A percentile compares a stretch with the other conserved stretches of the same genome.
phyloP scores from a whole-genome alignment of 768 basidiomycete genomes.

The Mycena kentingensis region DNA sequence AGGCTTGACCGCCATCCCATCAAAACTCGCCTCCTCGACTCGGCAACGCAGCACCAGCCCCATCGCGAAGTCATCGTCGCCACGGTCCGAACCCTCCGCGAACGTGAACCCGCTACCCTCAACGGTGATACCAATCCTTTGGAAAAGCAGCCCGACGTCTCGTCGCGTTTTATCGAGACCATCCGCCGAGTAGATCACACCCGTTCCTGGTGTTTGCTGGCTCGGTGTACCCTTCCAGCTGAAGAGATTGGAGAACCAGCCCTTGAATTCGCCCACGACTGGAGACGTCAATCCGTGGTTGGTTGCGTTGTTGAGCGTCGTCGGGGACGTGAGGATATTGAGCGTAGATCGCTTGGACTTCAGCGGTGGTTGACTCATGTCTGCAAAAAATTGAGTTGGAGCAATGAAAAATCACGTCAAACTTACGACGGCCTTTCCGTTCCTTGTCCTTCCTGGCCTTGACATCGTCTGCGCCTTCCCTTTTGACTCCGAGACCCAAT shows the following conservation, averaged over 20 bases:
- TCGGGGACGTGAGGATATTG: conserved; percentile 51
- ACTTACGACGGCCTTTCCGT: conserved; percentile 59
- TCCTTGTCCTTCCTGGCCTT: conserved; percentile 52
- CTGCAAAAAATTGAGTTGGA: conserved; percentile 11
- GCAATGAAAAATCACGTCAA: background rate
- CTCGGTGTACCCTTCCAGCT: conserved; percentile 75
- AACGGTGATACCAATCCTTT: conserved; percentile 63
- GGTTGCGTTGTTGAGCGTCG: conserved; percentile 42
- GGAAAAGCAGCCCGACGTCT: conserved; percentile 64
- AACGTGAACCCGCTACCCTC: conserved; percentile 32
- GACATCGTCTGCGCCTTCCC: conserved; percentile 26
- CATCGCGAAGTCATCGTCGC: conserved; percentile 14
- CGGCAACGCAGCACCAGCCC: conserved; percentile 44
- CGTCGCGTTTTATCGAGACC: conserved; percentile 62
- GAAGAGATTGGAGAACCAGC: conserved; percentile 96
- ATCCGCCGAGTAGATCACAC: conserved; percentile 56
- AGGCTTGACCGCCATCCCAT: conserved; percentile 60
- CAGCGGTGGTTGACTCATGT: conserved; percentile 39
- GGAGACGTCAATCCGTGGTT: conserved; percentile 55
- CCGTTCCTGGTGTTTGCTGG: conserved; percentile 33
- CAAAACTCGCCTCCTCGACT: conserved; percentile 51
- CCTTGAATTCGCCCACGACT: conserved; percentile 82
- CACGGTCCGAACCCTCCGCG: conserved; percentile 26
- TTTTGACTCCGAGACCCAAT: conserved; percentile 37
- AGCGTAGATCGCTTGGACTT: conserved; percentile 50